Evolutionary conservation across 1,284 basidiomycete species (phyloP).

Genomic region (Microbotryum scabiosae): DNA sequence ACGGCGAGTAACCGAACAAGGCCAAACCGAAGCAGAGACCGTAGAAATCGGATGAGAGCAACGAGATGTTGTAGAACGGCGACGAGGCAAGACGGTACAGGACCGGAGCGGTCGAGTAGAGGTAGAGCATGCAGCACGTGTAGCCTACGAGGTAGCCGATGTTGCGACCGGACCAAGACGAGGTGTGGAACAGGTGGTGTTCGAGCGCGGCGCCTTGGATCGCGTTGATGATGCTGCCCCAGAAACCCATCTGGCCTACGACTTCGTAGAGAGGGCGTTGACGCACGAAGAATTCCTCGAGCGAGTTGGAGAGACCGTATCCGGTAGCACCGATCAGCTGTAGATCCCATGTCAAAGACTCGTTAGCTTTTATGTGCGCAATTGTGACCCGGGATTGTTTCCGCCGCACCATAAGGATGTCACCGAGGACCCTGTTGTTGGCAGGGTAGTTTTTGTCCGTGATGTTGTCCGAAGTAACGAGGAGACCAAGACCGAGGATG

Average conservation of each 20-base stretch:
- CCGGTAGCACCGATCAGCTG: slow-evolving; percentile 58
- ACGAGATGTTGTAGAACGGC: slow-evolving; percentile 68
- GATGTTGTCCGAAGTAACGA: slow-evolving; percentile 31
- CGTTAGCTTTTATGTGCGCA: too few relatives aligned
- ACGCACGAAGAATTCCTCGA: slow-evolving; percentile 76
- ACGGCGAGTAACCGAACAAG: slow-evolving; percentile 32
- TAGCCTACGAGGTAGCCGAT: slow-evolving; percentile 65
- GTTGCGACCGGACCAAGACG: slow-evolving; percentile 61
- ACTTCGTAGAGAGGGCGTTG: slow-evolving; percentile 65
- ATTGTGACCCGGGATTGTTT: too few relatives aligned
- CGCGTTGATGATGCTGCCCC: slow-evolving; percentile 66
- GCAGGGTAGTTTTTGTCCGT: slow-evolving; percentile 46
- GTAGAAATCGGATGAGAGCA: slow-evolving; percentile 76
- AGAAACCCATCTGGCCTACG: slow-evolving; percentile 74
- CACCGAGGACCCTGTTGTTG: slow-evolving; percentile 60
- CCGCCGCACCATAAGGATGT: slow-evolving; percentile 63
- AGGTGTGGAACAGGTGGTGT: slow-evolving; percentile 54
- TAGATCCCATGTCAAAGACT: neutral
- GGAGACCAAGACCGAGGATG: slow-evolving; percentile 60
- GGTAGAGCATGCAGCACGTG: slow-evolving; percentile 59
- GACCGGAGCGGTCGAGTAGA: slow-evolving; percentile 75
- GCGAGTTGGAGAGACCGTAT: slow-evolving; percentile 77
- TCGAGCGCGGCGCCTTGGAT: slow-evolving; percentile 64
- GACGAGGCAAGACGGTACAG: slow-evolving; percentile 73
- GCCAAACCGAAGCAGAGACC: slow-evolving; percentile 67